A percentile compares a stretch with the other conserved stretches of the same genome.
Evolutionary conservation across 441 rosid species (phyloP).

Genomic region (Flueggea neowawraea): DNA sequence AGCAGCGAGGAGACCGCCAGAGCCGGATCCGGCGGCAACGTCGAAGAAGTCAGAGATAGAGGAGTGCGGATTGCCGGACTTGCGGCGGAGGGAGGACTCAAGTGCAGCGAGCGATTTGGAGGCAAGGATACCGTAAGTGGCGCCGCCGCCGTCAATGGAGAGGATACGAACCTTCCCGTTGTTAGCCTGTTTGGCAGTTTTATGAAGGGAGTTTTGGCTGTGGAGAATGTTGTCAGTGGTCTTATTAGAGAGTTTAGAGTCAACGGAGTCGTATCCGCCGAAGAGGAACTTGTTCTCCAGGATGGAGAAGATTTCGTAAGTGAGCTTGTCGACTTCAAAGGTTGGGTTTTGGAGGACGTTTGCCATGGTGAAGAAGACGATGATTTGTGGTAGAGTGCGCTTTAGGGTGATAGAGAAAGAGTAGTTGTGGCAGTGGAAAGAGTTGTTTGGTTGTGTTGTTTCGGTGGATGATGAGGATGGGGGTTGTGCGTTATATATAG

Average conservation of each 20-base stretch:
- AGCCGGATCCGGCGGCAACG: slow-evolving; percentile 75
- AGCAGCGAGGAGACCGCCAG: slow-evolving; percentile 72
- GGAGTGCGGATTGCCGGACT: slow-evolving; percentile 64
- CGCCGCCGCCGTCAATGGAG: slow-evolving; percentile 75
- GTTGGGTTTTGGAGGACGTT: not conserved
- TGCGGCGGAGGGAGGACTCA: slow-evolving; percentile 49
- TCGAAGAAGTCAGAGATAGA: slow-evolving; percentile 71
- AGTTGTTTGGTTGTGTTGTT: too few relatives aligned
- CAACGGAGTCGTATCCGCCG: slow-evolving; percentile 39
- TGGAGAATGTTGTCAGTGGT: slow-evolving; percentile 18
- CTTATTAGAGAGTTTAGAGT: too few relatives aligned
- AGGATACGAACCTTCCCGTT: slow-evolving; percentile 64
- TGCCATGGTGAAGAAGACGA: slow-evolving; percentile 1
- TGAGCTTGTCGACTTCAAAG: slow-evolving; percentile 52
- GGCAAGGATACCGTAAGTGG: slow-evolving; percentile 66
- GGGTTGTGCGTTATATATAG: slow-evolving; percentile 1
- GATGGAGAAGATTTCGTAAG: slow-evolving; percentile 70
- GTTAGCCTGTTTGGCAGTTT: slow-evolving; percentile 4
- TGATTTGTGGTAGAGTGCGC: not conserved
- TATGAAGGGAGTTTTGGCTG: slow-evolving; percentile 1
- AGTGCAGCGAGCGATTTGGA: slow-evolving; percentile 51
- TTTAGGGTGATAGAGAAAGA: not conserved
- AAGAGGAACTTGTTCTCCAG: slow-evolving; percentile 80
- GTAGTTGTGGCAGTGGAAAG: not conserved
- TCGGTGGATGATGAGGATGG: too few relatives aligned